Evolutionary conservation across 208 protist genomes (phyloP).

Genomic region (Acanthamoeba culbertsoni): DNA sequence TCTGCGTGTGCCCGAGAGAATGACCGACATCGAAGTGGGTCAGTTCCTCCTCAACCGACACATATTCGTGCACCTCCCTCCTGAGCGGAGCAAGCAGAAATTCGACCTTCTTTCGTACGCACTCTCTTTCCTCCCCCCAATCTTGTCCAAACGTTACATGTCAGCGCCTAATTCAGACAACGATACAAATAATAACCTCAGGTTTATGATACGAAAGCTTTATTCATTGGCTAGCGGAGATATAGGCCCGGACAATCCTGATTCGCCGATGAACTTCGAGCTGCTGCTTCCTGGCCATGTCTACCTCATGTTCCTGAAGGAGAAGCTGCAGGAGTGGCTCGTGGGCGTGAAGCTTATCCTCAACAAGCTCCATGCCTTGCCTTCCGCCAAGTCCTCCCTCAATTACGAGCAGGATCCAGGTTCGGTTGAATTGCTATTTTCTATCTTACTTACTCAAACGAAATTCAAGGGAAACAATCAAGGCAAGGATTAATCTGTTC

Average conservation of each 20-base stretch:
- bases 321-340: conserved; percentile 66
- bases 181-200: neutral
- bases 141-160: neutral
- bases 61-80: conserved; percentile 83
- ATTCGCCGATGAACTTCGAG: conserved; percentile 95
- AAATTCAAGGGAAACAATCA: too few species aligned
- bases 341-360: neutral
- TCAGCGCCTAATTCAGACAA: neutral
- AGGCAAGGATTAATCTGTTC: too few species aligned
- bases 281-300: conserved; percentile 95
- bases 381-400: neutral
- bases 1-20: conserved; percentile 1
- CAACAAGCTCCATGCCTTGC: neutral
- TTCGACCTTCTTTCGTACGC: conserved; percentile 92
- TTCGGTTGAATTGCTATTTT: neutral
- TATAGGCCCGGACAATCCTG: conserved; percentile 91
- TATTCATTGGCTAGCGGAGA: conserved; percentile 89
- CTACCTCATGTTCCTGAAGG: conserved; percentile 88
- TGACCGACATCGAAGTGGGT: conserved; percentile 74
- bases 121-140: neutral
- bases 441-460: neutral
- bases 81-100: conserved; percentile 86
- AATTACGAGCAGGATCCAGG: neutral
- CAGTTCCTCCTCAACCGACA: conserved; percentile 77
- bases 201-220: conserved; percentile 88